A percentile compares a stretch with the other conserved stretches of the same genome.
Conservation (phyloP, 441 rosid genomes). For the Pelargonium myrrhifolium region DNA sequence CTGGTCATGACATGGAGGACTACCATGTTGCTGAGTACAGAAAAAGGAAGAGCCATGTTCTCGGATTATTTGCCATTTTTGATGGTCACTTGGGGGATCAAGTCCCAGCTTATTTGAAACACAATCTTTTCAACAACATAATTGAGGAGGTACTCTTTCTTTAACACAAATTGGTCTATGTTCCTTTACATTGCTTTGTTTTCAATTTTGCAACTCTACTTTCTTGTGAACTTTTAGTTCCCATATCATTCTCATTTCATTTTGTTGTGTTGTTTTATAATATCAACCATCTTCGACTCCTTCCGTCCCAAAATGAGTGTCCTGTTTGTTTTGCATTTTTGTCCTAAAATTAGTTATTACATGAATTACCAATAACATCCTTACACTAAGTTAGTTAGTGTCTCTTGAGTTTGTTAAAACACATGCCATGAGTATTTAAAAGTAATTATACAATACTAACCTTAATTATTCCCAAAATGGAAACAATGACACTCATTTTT, state of each 20-base stretch:
- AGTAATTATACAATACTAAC: too few relatives aligned
- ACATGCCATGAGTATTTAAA: too few relatives aligned
- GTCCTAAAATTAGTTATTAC: too few relatives aligned
- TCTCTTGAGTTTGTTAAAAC: too few relatives aligned
- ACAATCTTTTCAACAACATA: conserved; percentile 50
- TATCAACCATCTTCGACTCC: neutral
- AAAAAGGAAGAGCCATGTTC: conserved; percentile 38
- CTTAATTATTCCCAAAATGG: too few relatives aligned
- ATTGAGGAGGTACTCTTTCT: conserved; percentile 40
- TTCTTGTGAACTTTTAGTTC: too few relatives aligned
- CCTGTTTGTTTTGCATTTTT: too few relatives aligned
- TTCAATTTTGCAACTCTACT: too few relatives aligned
- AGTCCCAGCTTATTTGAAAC: conserved; percentile 50
- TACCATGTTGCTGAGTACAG: conserved; percentile 56
- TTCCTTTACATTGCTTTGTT: neutral
- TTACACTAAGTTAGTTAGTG: too few relatives aligned
- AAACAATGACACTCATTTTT: too few relatives aligned
- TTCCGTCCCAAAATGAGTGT: too few relatives aligned
- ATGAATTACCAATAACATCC: too few relatives aligned
- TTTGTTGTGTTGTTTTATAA: neutral
- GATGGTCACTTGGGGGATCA: conserved; percentile 71
- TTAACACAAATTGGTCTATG: neutral
- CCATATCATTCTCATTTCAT: neutral
- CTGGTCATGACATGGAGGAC: conserved; percentile 69
- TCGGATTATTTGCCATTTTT: conserved; percentile 58